Evolutionary conservation across 2,329 filamentous ascomycete species (phyloP).

Genomic region (Diaporthe citriasiana): DNA sequence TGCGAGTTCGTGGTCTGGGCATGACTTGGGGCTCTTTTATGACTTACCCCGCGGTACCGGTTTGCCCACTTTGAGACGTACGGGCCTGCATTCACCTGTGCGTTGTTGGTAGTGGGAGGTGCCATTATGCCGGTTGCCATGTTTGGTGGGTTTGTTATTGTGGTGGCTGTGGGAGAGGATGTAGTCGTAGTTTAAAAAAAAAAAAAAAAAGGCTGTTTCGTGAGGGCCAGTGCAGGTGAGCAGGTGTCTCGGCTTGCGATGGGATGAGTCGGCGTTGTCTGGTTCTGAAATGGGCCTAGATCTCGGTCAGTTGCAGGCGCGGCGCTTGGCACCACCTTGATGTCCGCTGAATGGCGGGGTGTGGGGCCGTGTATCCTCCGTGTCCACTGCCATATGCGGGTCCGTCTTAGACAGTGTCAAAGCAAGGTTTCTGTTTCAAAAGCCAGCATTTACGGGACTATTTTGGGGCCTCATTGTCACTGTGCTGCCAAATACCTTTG

Average conservation of each 20-base stretch:
- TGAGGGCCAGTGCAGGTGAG: slow-evolving; percentile 2
- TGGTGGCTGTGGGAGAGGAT: background rate
- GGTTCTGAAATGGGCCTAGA: slow-evolving; percentile 17
- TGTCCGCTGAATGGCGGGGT: slow-evolving; percentile 29
- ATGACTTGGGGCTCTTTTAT: background rate
- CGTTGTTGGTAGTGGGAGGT: slow-evolving; percentile 44
- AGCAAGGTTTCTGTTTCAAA: background rate
- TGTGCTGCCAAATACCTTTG: background rate
- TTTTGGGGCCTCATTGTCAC: background rate
- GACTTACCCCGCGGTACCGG: slow-evolving; percentile 73
- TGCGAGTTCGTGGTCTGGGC: background rate
- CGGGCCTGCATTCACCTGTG: slow-evolving; percentile 48
- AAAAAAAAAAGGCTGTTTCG: no score
- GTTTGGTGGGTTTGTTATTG: background rate
- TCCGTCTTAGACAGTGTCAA: slow-evolving; percentile 1
- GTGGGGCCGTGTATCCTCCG: slow-evolving; percentile 25
- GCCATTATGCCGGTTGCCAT: slow-evolving; percentile 57
- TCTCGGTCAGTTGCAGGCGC: slow-evolving; percentile 3
- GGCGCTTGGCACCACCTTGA: slow-evolving; percentile 28
- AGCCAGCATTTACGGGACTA: background rate
- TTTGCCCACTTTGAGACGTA: slow-evolving; percentile 71
- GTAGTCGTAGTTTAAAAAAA: background rate
- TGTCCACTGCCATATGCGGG: slow-evolving; percentile 4
- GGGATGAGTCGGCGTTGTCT: slow-evolving; percentile 26
- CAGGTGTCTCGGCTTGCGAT: slow-evolving; percentile 25